A percentile compares a stretch with the other conserved stretches of the same genome.
Conservation (phyloP, 1,284 basidiomycete species). For the Sanghuangporus baumii region DNA sequence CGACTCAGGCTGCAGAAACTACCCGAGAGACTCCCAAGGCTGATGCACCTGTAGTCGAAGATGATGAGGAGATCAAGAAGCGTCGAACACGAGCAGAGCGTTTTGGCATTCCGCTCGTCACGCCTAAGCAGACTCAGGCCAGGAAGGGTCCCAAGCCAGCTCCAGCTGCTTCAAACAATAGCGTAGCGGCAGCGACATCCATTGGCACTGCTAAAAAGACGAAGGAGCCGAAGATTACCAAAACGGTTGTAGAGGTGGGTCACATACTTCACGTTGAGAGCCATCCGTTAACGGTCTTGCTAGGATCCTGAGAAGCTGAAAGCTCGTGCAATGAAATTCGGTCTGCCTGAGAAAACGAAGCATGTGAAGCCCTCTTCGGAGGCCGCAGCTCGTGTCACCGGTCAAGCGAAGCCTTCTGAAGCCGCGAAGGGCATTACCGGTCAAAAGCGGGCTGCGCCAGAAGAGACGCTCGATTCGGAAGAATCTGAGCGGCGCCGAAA, state of each 20-base stretch:
- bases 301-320: conserved; percentile 46
- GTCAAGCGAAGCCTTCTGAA: neutral
- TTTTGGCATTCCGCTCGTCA: conserved; percentile 62
- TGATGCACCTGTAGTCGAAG: conserved; percentile 17
- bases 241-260: conserved; percentile 3
- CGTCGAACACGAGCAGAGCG: conserved; percentile 59
- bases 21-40: conserved; percentile 16
- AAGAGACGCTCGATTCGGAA: conserved; percentile 45
- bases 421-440: conserved; percentile 13
- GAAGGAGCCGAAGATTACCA: neutral
- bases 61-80: conserved; percentile 49
- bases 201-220: conserved; percentile 1
- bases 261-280: conserved; percentile 25
- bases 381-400: conserved; percentile 2
- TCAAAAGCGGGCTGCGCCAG: conserved; percentile 39
- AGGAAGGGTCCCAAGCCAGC: neutral
- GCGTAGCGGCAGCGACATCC: neutral
- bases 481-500: conserved; percentile 54
- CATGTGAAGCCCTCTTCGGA: conserved; percentile 14
- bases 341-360: conserved; percentile 22
- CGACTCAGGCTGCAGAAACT: conserved; percentile 6
- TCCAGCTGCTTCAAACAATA: neutral
- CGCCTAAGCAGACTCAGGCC: conserved; percentile 24
- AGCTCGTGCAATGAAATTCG: conserved; percentile 49
- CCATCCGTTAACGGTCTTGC: neutral